A percentile compares a stretch with the other conserved stretches of the same genome.
Conservation (phyloP, 2,329 filamentous ascomycete species). For the Botrytis pseudocinerea region DNA sequence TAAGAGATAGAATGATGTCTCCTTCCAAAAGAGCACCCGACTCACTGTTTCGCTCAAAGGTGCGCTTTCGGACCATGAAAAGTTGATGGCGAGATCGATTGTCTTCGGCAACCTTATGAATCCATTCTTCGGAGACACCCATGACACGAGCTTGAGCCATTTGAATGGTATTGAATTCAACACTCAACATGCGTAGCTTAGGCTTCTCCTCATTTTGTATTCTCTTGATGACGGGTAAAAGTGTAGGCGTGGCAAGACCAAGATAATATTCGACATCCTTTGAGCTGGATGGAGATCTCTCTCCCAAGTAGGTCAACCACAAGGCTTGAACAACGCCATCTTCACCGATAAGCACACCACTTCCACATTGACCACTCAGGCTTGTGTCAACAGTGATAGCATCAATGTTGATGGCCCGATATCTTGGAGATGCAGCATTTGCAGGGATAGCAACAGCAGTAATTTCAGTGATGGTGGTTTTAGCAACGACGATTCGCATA, state of each 20-base stretch:
- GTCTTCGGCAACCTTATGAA: slow-evolving; percentile 80
- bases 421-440: slow-evolving; percentile 86
- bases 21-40: slow-evolving; percentile 76
- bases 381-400: slow-evolving; percentile 96
- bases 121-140: slow-evolving; percentile 96
- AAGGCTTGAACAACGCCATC: slow-evolving; percentile 92
- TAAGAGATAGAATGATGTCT: slow-evolving; percentile 88
- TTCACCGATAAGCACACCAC: slow-evolving; percentile 84
- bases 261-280: slow-evolving; percentile 97
- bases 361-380: slow-evolving; percentile 87
- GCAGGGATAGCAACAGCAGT: slow-evolving; percentile 96
- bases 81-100: slow-evolving; percentile 94
- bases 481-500: slow-evolving; percentile 86
- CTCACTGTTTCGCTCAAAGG: slow-evolving; percentile 63
- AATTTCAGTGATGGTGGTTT: slow-evolving; percentile 94
- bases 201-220: slow-evolving; percentile 80
- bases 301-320: slow-evolving; percentile 95
- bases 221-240: slow-evolving; percentile 84
- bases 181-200: slow-evolving; percentile 83
- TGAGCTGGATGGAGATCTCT: slow-evolving; percentile 73
- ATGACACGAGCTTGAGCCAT: slow-evolving; percentile 97
- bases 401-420: slow-evolving; percentile 92
- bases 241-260: slow-evolving; percentile 81
- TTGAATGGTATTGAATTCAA: slow-evolving; percentile 91
- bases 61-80: slow-evolving; percentile 96